These are phyloP conservation scores for Jackrogersella multiformis DNA, from an alignment of 495 filamentous ascomycete genomes.

Conservation along the genomic window DNA sequence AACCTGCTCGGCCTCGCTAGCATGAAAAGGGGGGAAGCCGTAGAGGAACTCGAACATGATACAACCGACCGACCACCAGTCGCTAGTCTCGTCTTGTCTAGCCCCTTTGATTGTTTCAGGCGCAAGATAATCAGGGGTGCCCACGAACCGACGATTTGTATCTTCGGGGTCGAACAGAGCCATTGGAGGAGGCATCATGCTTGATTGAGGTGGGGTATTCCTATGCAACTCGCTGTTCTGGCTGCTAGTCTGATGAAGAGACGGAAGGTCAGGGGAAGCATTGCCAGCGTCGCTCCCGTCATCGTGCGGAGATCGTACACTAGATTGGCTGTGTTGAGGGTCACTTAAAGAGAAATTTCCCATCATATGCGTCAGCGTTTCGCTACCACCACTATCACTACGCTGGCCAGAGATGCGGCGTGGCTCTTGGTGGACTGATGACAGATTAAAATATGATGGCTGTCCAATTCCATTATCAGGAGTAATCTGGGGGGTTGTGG, in stretches of 20 bases:
- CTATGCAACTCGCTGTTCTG: constrained; percentile 55
- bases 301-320: constrained; percentile 67
- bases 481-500: constrained; percentile 85
- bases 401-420: constrained; percentile 85
- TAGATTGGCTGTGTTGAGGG: constrained; percentile 46
- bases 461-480: constrained; percentile 80
- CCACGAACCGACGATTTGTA: constrained; percentile 91
- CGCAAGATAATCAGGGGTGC: constrained; percentile 95
- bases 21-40: constrained; percentile 91
- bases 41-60: constrained; percentile 97
- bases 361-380: constrained; percentile 85
- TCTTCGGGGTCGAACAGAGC: constrained; percentile 96
- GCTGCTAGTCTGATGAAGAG: constrained; percentile 70
- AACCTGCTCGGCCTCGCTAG: constrained; percentile 86
- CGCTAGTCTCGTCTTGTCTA: constrained; percentile 96
- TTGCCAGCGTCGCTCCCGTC: constrained; percentile 58
- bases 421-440: constrained; percentile 73
- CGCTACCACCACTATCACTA: constrained; percentile 91
- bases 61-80: constrained; percentile 99
- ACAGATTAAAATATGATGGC: constrained; percentile 93
- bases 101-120: constrained; percentile 96
- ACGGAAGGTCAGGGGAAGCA: constrained; percentile 75
- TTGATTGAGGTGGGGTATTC: constrained; percentile 71
- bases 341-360: constrained; percentile 84
- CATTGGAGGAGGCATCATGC: constrained; percentile 94